Evolutionary conservation across 208 protist genomes (phyloP).

Genomic region (Trypanosoma congolense): DNA sequence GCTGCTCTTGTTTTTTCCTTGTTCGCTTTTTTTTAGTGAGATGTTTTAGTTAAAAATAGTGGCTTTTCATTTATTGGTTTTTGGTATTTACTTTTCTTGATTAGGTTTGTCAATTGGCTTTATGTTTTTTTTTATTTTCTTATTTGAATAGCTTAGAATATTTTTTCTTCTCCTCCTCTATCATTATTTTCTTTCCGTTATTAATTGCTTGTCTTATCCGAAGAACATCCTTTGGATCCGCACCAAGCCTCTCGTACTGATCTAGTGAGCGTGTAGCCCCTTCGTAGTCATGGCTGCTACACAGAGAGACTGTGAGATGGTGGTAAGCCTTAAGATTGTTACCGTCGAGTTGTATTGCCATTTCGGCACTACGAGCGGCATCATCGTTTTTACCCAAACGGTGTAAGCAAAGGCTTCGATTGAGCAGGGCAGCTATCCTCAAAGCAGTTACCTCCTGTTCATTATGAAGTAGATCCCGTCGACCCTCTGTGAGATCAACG

Average conservation of each 20-base stretch:
- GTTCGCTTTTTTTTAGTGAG: too few species aligned
- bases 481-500: conserved; percentile 58
- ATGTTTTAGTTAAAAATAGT: too few species aligned
- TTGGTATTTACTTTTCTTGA: too few species aligned
- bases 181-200: conserved; percentile 23
- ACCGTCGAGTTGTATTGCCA: conserved; percentile 33
- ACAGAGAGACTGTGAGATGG: conserved; percentile 50
- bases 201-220: conserved; percentile 33
- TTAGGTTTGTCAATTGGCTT: too few species aligned
- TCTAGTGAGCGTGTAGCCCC: conserved; percentile 30
- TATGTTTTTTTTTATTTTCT: too few species aligned
- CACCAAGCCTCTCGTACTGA: conserved; percentile 30
- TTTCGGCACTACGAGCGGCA: conserved; percentile 36
- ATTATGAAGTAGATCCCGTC: conserved; percentile 60
- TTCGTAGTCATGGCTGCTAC: conserved; percentile 45
- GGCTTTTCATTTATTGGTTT: too few species aligned
- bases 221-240: conserved; percentile 31
- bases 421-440: conserved; percentile 51
- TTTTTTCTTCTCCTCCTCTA: conserved; percentile 46
- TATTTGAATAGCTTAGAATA: conserved; percentile 72
- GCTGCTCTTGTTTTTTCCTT: too few species aligned
- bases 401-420: conserved; percentile 52
- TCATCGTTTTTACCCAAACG: conserved; percentile 30
- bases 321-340: conserved; percentile 62
- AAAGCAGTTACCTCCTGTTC: conserved; percentile 44